A percentile compares a stretch with the other conserved stretches of the same genome.
Evolutionary conservation across 2,329 filamentous ascomycete species (phyloP).

Genomic region (Talaromyces marneffei): DNA sequence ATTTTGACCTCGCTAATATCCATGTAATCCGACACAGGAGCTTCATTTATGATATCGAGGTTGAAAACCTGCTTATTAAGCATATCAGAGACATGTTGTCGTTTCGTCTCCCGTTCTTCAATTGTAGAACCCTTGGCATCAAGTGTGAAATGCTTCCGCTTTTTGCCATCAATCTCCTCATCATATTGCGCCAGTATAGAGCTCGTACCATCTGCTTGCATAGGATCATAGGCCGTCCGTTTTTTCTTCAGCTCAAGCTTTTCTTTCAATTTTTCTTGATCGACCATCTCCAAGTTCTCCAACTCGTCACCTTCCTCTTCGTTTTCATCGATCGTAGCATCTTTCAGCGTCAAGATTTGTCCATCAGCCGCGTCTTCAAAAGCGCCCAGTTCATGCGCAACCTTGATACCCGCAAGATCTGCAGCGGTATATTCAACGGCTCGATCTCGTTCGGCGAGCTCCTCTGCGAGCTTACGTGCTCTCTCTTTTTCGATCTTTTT

Average conservation of each 20-base stretch:
- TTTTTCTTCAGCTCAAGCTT: constrained; percentile 84
- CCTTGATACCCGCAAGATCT: constrained; percentile 83
- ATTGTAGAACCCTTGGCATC: constrained; percentile 68
- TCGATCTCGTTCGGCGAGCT: constrained; percentile 69
- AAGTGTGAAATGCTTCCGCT: constrained; percentile 79
- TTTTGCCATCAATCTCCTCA: constrained; percentile 88
- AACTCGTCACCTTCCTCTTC: constrained; percentile 88
- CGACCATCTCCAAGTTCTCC: constrained; percentile 39
- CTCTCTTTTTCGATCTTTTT: constrained; percentile 77
- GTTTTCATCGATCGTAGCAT: constrained; percentile 75
- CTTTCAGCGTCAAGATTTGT: constrained; percentile 90
- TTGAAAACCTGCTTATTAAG: constrained; percentile 64
- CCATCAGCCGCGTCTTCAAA: constrained; percentile 75
- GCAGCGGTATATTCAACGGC: constrained; percentile 74
- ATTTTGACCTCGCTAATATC: constrained; percentile 83
- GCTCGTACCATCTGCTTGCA: constrained; percentile 56
- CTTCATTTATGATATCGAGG: constrained; percentile 65
- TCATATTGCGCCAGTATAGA: constrained; percentile 86
- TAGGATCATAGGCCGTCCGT: constrained; percentile 80
- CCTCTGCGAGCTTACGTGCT: constrained; percentile 64
- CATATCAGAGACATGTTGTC: constrained; percentile 46
- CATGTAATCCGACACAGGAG: constrained; percentile 77
- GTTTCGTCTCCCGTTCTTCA: constrained; percentile 56
- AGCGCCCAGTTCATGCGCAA: constrained; percentile 76
- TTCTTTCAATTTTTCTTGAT: constrained; percentile 49